Percentiles rank a stretch among this genome's conserved stretches.
These are phyloP conservation scores for Rhodotorula taiwanensis DNA, from an alignment of 768 basidiomycete species.

Conservation along the genomic window DNA sequence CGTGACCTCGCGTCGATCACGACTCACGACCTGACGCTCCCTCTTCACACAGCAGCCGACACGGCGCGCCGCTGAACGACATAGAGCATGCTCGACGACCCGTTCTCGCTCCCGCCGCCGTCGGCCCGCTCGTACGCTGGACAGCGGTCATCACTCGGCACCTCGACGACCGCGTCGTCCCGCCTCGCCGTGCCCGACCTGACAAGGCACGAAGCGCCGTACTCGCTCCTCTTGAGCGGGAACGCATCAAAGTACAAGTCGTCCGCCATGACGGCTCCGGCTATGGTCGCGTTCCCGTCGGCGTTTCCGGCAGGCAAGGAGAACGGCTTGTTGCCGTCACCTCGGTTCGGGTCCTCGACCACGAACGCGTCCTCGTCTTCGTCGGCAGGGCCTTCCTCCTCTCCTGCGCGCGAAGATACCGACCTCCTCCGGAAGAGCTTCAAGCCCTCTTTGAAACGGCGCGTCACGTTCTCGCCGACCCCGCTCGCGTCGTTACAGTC, in stretches of 20 bases:
- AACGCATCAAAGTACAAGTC: neutral
- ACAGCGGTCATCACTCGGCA: neutral
- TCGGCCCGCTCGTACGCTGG: neutral
- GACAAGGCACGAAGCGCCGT: neutral
- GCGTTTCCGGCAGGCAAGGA: neutral
- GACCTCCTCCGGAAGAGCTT: neutral
- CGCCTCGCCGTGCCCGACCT: neutral
- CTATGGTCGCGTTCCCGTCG: no score
- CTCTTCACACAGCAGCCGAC: neutral
- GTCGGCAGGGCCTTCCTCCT: neutral
- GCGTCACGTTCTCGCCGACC: conserved; percentile 26
- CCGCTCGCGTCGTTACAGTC: conserved; percentile 25
- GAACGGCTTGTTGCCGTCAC: neutral
- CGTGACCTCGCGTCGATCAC: no score
- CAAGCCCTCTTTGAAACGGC: neutral
- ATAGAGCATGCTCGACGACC: neutral
- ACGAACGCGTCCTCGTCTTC: neutral
- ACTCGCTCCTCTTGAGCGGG: neutral
- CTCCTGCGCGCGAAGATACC: neutral
- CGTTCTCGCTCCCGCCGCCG: neutral
- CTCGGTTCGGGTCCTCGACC: neutral
- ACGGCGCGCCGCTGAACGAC: no score
- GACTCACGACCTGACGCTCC: no score
- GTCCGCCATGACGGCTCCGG: no score
- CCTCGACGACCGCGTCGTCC: neutral